Base-by-base conservation (phyloP, 768 basidiomycete species). In the Tephrocybe sp. region DNA sequence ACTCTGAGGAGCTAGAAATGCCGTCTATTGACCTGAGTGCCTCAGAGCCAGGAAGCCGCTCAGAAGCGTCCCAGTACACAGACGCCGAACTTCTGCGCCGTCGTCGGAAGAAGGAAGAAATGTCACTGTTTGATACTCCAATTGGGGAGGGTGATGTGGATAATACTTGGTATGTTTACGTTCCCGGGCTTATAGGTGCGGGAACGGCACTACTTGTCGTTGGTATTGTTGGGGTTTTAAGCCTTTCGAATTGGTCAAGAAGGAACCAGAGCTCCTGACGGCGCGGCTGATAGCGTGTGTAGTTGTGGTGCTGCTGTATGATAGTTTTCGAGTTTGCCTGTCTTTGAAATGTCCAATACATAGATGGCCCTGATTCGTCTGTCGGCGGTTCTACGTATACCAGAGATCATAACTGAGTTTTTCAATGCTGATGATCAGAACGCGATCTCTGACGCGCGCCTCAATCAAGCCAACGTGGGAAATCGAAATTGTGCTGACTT, bases 201-300 rank as follows among this genome's bases (percentile, higher is more conserved):
- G 89, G 89, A n/a, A 90, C 89, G 17, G 89, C 89, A 39, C 62
- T 92, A 49, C 73, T 90, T 38, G 85, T 90, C 17, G 84, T 89
- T 17, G 86, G 87, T 0, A 84, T 88, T 32, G 83, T 91, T 17
- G 87, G 89, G 2, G 85, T 85, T 5, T 66, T 92, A 56, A 87
- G 88, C 54, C 80, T 92, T 63, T 87, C 87, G 4, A 76, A 70
- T 14, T 81, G 78, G 72, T 85, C 84, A 58, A 76, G 84, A 65
- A 75, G 84, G 56, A 85, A 78, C 58, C 84, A 86, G 61, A 77
- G 81, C 8, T 82, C 81, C 52, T 84, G 60, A 62, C 16, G 32
- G 40, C 38, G 11, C 22, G 26, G 34, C 41, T 32, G 19, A 13
- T 48, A 20, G 43, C 38, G 20, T 26, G 32, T 45, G 3, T 10